Evolutionary conservation across 2,329 filamentous ascomycete species (phyloP), one percentile per base, ranked within the genome.

Genomic region (Diaporthe nobilis): DNA sequence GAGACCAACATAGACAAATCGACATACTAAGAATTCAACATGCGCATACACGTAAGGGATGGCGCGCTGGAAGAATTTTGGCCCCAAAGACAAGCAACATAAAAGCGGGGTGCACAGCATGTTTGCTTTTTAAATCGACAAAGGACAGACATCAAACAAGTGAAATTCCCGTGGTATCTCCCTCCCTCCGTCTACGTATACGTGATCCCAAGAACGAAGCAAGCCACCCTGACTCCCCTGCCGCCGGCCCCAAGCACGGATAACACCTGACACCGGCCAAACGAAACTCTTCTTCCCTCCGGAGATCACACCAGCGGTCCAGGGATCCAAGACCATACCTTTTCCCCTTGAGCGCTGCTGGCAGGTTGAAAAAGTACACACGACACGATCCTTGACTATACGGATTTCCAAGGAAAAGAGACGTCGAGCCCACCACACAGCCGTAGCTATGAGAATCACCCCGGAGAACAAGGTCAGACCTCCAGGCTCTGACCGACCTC

Each of bases 401-500:
- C 31, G 22, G 22, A 22, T 53, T 25, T 68, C 15, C 65, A 39
- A 68, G 53, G 31, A 53, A 10, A 53, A 39, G 47, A 53, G 39
- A 42, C n/a, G n/a, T 39, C 39, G 39, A 68, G 31, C 8, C 39
- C 63, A 53, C 25, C 63, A 25, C 31, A 25, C 44, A 68, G n/a
- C 34, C 63, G 22, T 53, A 12, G 65, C 28, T 31, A 20, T 4
- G 39, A 39, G 20, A 25, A 8, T 20, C 7, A 15, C 4, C 44
- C 4, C 4, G 15, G 7, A 37, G 31, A 25, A 37, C 8, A 22
- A 7, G 44, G 31, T 53, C 80, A 91, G 22, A 92, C 82, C 75
- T 87, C 86, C 67, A 91, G 84, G 75, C 87, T 89, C 83, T 93
- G 90, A 4, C 94, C 94, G 68, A 89, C 86, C 78, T 87, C 86